Evolutionary conservation across 192 early-diverging fungal genomes (phyloP), one percentile per base, ranked within the genome.

Genomic region (Coemansia aciculifera): DNA sequence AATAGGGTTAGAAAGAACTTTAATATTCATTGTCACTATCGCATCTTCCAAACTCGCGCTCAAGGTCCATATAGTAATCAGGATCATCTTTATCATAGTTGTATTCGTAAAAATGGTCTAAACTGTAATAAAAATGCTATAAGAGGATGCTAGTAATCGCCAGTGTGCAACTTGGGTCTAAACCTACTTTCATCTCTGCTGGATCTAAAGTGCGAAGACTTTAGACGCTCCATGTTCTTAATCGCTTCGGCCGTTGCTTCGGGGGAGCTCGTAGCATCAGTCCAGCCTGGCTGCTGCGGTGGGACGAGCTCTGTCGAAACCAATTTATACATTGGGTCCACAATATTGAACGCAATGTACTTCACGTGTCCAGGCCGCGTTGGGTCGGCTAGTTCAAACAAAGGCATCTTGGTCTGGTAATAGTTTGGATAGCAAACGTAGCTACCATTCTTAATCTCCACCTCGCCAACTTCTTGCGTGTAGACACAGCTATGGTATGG

Each of bases 391-490:
- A 60, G 59, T 21, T 34, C 29, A 60, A 60, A 60, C 24, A 7
- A 12, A 15, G 52, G 52, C 52, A 56, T 56, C 52, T 56, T 56
- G 29, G 32, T 54, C 52, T 54, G 52, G 27, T 54, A 54, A 24
- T 24, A 29, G 52, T 54, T 54, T 7, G 52, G 52, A 4, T 29
- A 54, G 13, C 52, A 54, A 9, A 54, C 9, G 23, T 54, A 31
- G 21, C 23, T 24, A 12, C 52, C 24, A 23, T 8, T 29, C 21
- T 31, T 54, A 12, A 54, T 11, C 27, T 54, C 29, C 9, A 54
- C 24, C 3, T 12, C 24, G 27, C 52, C 52, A 13, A 54, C 52
- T 8, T 24, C 27, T 54, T 29, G 52, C 6, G 52, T 13, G 11
- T 54, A 54, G 11, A 23, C 0, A 31, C 52, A 54, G 4, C 24